Conservation (phyloP, 805 yeast species). For the Monosporozyma aquatica region DNA sequence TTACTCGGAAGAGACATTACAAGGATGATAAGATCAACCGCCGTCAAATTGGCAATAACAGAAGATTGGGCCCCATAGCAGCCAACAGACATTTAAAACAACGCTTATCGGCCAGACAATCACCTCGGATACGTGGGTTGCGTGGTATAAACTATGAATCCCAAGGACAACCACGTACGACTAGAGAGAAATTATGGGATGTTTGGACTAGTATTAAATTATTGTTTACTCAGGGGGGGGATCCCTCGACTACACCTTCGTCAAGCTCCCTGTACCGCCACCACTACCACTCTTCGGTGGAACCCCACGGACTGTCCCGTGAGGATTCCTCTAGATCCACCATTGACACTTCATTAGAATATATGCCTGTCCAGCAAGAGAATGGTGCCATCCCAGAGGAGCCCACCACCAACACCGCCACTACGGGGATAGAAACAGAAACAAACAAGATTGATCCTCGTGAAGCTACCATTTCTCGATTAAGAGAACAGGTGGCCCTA, state of each 20-base stretch:
- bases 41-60: background rate
- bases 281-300: background rate
- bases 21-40: background rate
- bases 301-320: no score
- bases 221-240: background rate
- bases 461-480: background rate
- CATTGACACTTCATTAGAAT: slow-evolving; percentile 2
- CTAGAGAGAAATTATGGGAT: background rate
- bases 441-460: no score
- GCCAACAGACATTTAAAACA: slow-evolving; percentile 1
- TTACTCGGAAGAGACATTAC: background rate
- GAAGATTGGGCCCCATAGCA: background rate
- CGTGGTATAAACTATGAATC: background rate
- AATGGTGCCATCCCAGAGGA: background rate
- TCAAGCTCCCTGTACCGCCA: no score
- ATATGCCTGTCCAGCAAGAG: slow-evolving; percentile 1
- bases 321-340: slow-evolving; percentile 1
- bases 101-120: background rate
- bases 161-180: background rate
- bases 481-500: slow-evolving; percentile 4
- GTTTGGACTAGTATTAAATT: slow-evolving; percentile 1
- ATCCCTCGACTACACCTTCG: no score
- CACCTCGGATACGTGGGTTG: background rate
- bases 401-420: no score
- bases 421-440: no score